Evolutionary conservation across 441 rosid genomes (phyloP).

Genomic region (Adansonia rubrostipa): DNA sequence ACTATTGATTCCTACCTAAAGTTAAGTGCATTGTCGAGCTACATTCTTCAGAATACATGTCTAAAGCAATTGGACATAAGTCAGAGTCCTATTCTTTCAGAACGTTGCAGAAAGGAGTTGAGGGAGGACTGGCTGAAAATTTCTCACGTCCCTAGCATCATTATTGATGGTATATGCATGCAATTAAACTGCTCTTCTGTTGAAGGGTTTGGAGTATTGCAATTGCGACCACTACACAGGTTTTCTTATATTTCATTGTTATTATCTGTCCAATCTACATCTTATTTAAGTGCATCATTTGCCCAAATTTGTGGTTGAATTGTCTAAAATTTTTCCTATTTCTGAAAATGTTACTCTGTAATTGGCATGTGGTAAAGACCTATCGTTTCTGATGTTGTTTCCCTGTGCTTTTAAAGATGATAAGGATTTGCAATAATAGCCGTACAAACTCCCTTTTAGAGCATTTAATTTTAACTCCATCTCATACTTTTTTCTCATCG

Average conservation of each 20-base stretch:
- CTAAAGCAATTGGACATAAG: neutral
- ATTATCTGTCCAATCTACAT: neutral
- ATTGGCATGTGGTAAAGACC: neutral
- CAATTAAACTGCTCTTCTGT: neutral
- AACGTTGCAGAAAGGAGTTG: neutral
- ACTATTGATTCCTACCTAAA: neutral
- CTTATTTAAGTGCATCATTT: neutral
- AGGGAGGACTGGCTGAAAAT: conserved; percentile 20
- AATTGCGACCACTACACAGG: conserved; percentile 14
- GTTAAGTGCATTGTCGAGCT: conserved; percentile 2
- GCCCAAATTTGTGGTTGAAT: neutral
- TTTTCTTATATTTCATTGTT: neutral
- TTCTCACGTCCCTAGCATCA: conserved; percentile 10
- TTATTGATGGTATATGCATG: neutral
- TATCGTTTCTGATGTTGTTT: neutral
- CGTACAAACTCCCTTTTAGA: neutral
- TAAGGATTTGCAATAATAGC: neutral
- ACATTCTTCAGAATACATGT: neutral
- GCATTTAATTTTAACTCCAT: neutral
- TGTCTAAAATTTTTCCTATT: neutral
- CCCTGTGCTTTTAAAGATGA: neutral
- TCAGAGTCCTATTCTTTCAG: neutral
- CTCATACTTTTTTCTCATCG: neutral
- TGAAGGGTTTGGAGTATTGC: conserved; percentile 11
- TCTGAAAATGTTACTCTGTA: neutral